Percentiles rank a stretch among this genome's conserved stretches.
These are phyloP conservation scores for Erodium moschatum DNA, from an alignment of 441 rosid species.

Conservation along the genomic window DNA sequence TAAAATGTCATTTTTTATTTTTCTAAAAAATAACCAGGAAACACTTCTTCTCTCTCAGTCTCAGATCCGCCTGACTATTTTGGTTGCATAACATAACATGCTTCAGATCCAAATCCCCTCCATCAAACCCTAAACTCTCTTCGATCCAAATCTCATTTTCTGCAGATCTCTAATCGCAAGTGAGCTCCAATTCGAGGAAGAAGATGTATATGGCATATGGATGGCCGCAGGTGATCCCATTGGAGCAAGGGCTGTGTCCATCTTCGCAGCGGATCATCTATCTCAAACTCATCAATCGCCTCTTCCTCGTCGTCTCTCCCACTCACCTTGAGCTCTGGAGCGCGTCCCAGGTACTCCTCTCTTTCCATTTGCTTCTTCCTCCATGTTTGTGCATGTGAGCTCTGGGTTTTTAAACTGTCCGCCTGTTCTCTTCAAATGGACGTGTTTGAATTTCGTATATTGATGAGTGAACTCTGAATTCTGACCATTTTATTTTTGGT, in stretches of 20 bases:
- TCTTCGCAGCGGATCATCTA: conserved; percentile 66
- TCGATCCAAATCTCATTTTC: conserved; percentile 1
- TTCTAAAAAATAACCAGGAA: too few species aligned
- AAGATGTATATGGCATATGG: conserved; percentile 93
- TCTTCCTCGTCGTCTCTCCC: conserved; percentile 68
- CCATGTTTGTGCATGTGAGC: not conserved
- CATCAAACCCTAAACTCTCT: conserved; percentile 3
- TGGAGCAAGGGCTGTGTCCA: conserved; percentile 51
- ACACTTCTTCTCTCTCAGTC: too few species aligned
- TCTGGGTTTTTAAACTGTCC: not conserved
- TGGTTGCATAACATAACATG: not conserved
- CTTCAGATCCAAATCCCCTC: conserved; percentile 10
- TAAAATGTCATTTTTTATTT: too few species aligned
- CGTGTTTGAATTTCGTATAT: not conserved
- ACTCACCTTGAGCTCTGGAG: conserved; percentile 90
- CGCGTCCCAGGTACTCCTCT: conserved; percentile 60
- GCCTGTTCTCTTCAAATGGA: not conserved
- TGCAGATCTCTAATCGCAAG: not conserved
- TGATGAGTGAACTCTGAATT: not conserved
- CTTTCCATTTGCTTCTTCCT: not conserved
- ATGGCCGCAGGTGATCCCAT: conserved; percentile 95
- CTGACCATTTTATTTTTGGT: not conserved
- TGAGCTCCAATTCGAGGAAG: not conserved
- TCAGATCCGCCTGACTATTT: not conserved
- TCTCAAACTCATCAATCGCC: conserved; percentile 53